Conservation (phyloP, 164 flowering plant species). For the Taxillus chinensis region DNA sequence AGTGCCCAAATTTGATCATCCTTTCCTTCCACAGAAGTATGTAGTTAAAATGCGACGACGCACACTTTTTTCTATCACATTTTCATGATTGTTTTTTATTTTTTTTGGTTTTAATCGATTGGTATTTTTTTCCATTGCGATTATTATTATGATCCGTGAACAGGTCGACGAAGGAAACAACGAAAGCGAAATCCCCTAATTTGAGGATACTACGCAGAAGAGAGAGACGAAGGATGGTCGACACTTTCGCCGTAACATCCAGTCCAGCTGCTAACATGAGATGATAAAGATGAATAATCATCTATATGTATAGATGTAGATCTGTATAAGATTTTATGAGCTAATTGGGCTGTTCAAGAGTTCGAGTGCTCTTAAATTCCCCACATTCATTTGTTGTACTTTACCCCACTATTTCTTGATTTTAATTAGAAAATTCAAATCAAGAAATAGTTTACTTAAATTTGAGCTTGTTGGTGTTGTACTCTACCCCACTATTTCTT, state of each 20-base stretch:
- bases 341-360: background rate
- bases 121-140: background rate
- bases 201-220: slow-evolving; percentile 42
- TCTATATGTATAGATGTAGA: too few relatives aligned
- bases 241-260: slow-evolving; percentile 15
- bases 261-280: slow-evolving; percentile 58
- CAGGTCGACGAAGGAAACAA: slow-evolving; percentile 61
- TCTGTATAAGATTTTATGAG: background rate
- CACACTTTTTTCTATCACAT: background rate
- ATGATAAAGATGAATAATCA: too few relatives aligned
- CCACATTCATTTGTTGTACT: too few relatives aligned
- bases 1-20: slow-evolving; percentile 65
- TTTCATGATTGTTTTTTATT: background rate
- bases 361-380: background rate
- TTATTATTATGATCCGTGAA: background rate
- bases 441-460: too few relatives aligned
- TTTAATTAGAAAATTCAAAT: too few relatives aligned
- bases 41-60: too few relatives aligned
- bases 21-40: slow-evolving; percentile 82
- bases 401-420: too few relatives aligned
- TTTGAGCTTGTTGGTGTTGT: too few relatives aligned
- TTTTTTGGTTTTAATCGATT: background rate
- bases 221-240: slow-evolving; percentile 24
- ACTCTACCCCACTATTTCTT: too few relatives aligned
- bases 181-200: slow-evolving; percentile 76